Conservation (phyloP, 768 basidiomycete genomes). For the Pisolithus marmoratus region DNA sequence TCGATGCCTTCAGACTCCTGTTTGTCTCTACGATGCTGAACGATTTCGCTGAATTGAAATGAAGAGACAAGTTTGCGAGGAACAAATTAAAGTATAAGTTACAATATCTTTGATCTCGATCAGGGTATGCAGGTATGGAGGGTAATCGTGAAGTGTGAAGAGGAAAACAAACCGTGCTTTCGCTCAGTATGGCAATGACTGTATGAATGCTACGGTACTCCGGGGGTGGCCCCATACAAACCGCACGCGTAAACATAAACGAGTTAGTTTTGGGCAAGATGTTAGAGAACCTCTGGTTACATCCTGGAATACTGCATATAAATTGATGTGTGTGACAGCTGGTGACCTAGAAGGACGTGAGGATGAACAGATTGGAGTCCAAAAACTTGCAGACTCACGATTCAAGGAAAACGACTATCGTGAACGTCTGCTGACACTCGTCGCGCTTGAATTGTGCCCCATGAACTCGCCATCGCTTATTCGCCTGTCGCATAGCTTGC, state of each 20-base stretch:
- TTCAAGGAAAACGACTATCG: constrained; percentile 26
- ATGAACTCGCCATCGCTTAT: constrained; percentile 26
- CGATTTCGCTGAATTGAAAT: not conserved
- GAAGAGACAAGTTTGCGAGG: no score
- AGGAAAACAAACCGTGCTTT: not conserved
- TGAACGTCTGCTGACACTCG: constrained; percentile 22
- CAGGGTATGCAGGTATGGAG: not conserved
- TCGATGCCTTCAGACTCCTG: not conserved
- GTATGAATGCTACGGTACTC: no score
- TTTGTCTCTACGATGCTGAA: not conserved
- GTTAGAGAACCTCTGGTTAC: constrained; percentile 25
- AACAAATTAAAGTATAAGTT: no score
- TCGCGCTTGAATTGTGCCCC: constrained; percentile 14
- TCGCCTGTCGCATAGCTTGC: constrained; percentile 28
- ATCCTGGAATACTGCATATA: constrained; percentile 19
- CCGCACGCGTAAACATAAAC: not conserved
- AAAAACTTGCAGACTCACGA: constrained; percentile 15
- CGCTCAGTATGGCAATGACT: no score
- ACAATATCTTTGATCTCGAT: not conserved
- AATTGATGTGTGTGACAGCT: constrained; percentile 24
- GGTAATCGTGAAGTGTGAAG: not conserved
- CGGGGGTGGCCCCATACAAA: not conserved
- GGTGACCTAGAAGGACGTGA: constrained; percentile 19
- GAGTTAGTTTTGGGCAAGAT: constrained; percentile 7
- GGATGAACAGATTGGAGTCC: not conserved